Evolutionary conservation across 2,329 filamentous ascomycete genomes (phyloP).

Genomic region (Aureobasidium sp.): DNA sequence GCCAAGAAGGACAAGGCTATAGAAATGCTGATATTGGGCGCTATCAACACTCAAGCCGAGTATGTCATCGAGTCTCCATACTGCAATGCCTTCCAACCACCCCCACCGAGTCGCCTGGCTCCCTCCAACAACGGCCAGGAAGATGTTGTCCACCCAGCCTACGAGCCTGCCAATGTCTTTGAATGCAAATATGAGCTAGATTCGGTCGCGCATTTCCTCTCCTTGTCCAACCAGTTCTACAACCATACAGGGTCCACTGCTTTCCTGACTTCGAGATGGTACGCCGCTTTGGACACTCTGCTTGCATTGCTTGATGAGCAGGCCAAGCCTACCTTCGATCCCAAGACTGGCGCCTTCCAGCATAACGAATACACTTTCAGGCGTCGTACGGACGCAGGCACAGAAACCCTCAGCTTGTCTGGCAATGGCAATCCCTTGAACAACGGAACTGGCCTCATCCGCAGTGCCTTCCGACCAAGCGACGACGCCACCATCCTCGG

Average conservation of each 20-base stretch:
- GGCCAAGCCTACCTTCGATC: slow-evolving; percentile 70
- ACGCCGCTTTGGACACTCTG: slow-evolving; percentile 64
- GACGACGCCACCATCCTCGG: slow-evolving; percentile 92
- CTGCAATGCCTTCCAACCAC: slow-evolving; percentile 97
- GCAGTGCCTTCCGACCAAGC: slow-evolving; percentile 88
- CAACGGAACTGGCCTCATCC: slow-evolving; percentile 71
- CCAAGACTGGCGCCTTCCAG: slow-evolving; percentile 53
- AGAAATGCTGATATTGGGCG: slow-evolving; percentile 73
- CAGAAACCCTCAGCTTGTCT: slow-evolving; percentile 75
- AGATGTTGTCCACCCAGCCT: slow-evolving; percentile 76
- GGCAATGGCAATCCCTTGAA: slow-evolving; percentile 91
- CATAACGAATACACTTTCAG: slow-evolving; percentile 83
- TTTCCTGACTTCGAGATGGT: slow-evolving; percentile 74
- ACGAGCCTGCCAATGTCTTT: slow-evolving; percentile 78
- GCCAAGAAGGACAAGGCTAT: slow-evolving; percentile 74
- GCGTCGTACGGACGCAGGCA: slow-evolving; percentile 69
- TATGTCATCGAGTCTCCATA: slow-evolving; percentile 93
- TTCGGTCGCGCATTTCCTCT: slow-evolving; percentile 84
- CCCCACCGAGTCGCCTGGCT: slow-evolving; percentile 67
- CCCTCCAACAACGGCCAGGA: slow-evolving; percentile 70
- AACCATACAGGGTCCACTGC: slow-evolving; percentile 67
- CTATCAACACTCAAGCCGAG: slow-evolving; percentile 92
- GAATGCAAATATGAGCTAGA: slow-evolving; percentile 99
- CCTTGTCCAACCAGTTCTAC: slow-evolving; percentile 78
- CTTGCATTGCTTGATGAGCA: slow-evolving; percentile 70